Evolutionary conservation across 306 rosid genomes (phyloP).

Genomic region (Dryas drummondii): DNA sequence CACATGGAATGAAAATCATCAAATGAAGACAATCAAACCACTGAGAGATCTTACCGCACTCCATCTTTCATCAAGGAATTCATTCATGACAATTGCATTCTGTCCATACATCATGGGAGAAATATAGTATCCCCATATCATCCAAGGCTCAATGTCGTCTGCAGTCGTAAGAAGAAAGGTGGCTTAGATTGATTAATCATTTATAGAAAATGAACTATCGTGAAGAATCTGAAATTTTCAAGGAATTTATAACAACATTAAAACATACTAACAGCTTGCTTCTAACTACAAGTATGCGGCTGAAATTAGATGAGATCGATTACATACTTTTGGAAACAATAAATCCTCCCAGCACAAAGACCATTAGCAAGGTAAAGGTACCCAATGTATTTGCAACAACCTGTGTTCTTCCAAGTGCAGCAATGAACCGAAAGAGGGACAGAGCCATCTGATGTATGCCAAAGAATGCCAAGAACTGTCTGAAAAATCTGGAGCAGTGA

Average conservation of each 20-base stretch:
- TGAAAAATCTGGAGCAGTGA: constrained; percentile 56
- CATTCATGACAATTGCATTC: constrained; percentile 77
- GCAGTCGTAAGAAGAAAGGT: not conserved
- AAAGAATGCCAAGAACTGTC: constrained; percentile 80
- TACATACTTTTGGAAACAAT: constrained; percentile 66
- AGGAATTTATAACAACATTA: not conserved
- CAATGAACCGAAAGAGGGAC: constrained; percentile 75
- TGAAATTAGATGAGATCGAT: not conserved
- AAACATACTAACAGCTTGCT: not conserved
- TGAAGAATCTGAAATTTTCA: not conserved
- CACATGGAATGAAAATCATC: not conserved
- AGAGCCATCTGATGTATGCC: constrained; percentile 76
- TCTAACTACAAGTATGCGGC: not conserved
- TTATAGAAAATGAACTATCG: not conserved
- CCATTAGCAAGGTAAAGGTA: constrained; percentile 55
- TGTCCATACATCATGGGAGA: constrained; percentile 95
- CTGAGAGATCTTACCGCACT: constrained; percentile 44
- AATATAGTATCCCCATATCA: constrained; percentile 79
- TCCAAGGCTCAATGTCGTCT: constrained; percentile 74
- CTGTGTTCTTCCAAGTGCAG: constrained; percentile 75
- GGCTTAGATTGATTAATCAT: not conserved
- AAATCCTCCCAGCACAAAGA: constrained; percentile 88
- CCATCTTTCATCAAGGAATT: constrained; percentile 90
- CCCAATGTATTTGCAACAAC: constrained; percentile 64
- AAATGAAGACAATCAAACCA: not conserved